phyloP scores from a whole-genome alignment of 331 rosid genomes.

The Cucumis variabilis region DNA sequence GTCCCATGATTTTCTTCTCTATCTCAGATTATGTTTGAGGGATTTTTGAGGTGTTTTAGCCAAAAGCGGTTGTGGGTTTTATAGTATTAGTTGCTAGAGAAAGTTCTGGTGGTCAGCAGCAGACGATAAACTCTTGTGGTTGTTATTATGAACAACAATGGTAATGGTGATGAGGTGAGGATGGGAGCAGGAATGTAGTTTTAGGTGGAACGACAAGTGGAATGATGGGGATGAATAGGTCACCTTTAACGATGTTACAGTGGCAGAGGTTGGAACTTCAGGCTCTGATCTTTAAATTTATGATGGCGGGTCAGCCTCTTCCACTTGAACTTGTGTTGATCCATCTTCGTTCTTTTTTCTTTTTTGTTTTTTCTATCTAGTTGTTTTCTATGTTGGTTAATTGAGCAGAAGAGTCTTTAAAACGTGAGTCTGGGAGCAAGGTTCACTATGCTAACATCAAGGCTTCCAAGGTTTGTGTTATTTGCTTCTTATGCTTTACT shows the following conservation, averaged over 20 bases:
- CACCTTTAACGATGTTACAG: constrained; percentile 72
- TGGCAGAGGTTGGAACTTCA: constrained; percentile 86
- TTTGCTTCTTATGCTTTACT: neutral
- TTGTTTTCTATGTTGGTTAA: neutral
- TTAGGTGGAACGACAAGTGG: constrained; percentile 35
- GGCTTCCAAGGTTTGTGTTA: constrained; percentile 87
- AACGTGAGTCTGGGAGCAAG: constrained; percentile 92
- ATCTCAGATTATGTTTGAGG: constrained; percentile 50
- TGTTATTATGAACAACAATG: constrained; percentile 52
- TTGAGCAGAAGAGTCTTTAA: constrained; percentile 83
- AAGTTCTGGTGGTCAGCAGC: neutral
- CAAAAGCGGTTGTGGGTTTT: constrained; percentile 11
- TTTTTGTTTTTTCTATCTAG: neutral
- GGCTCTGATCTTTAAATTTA: constrained; percentile 74
- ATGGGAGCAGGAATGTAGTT: constrained; percentile 23
- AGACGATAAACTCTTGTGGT: neutral
- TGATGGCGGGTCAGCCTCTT: constrained; percentile 66
- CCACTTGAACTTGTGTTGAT: constrained; percentile 64
- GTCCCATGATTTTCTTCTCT: constrained; percentile 38
- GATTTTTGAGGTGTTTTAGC: constrained; percentile 24
- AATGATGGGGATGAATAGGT: constrained; percentile 52
- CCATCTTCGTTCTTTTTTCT: constrained; percentile 12
- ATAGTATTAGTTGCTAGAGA: neutral
- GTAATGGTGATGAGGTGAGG: constrained; percentile 35
- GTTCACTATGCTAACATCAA: constrained; percentile 93